phyloP scores from a whole-genome alignment of 2,329 filamentous ascomycete genomes.

The Cadophora sp. region DNA sequence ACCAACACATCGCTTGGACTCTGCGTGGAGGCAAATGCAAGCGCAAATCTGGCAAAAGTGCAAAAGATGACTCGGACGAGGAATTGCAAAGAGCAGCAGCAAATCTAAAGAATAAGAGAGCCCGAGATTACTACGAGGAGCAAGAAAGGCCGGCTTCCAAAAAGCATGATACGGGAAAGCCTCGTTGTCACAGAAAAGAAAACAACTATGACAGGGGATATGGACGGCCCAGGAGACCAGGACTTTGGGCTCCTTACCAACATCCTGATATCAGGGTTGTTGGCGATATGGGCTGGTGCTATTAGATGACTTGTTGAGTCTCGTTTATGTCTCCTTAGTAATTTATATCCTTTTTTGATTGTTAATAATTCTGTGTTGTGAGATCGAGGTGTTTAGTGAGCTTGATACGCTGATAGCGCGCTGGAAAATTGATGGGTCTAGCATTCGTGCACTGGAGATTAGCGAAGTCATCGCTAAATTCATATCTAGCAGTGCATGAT shows the following conservation, averaged over 20 bases:
- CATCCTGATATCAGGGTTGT: not conserved
- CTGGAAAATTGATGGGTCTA: too few relatives aligned
- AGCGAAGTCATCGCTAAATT: too few relatives aligned
- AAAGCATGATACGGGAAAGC: not conserved
- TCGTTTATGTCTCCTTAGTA: not conserved
- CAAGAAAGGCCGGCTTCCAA: not conserved
- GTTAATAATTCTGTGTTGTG: too few relatives aligned
- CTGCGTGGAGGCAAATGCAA: not conserved
- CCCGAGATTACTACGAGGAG: not conserved
- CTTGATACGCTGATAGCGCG: too few relatives aligned
- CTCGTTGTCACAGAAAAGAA: not conserved
- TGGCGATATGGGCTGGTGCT: not conserved
- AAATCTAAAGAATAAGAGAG: not conserved
- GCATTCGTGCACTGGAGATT: too few relatives aligned
- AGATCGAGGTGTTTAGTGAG: too few relatives aligned
- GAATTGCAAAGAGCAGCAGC: not conserved
- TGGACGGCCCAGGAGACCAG: not conserved
- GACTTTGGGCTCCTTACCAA: not conserved
- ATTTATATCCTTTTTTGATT: not conserved
- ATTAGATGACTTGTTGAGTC: not conserved
- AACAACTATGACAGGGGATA: not conserved
- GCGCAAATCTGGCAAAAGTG: not conserved
- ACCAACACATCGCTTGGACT: not conserved
- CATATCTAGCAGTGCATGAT: too few relatives aligned
- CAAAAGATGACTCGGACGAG: not conserved